These are phyloP conservation scores for Choanephora cucurbitarum DNA, from an alignment of 371 early-diverging fungal genomes.

Conservation along the genomic window DNA sequence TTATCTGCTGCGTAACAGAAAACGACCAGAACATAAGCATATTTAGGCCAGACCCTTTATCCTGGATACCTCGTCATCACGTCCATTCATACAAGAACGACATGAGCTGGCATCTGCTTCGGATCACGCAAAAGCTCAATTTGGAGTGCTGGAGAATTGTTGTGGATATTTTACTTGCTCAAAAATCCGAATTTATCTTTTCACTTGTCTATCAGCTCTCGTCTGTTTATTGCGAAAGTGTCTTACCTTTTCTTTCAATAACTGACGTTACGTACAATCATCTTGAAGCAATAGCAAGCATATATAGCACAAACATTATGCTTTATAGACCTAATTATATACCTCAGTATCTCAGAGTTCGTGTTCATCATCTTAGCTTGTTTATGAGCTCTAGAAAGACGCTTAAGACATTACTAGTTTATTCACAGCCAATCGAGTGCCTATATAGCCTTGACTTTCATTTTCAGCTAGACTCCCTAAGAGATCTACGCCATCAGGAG, in stretches of 20 bases:
- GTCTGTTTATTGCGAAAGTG: background rate
- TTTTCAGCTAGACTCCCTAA: constrained; percentile 1
- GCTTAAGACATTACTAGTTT: background rate
- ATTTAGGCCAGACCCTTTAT: constrained; percentile 5
- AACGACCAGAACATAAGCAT: background rate
- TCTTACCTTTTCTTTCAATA: background rate
- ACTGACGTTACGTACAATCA: background rate
- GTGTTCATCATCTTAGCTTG: constrained; percentile 1
- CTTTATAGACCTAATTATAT: constrained; percentile 5
- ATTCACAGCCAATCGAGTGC: constrained; percentile 5
- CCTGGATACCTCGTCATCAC: constrained; percentile 5
- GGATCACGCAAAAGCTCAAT: background rate
- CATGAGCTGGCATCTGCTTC: constrained; percentile 3
- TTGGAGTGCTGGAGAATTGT: constrained; percentile 7
- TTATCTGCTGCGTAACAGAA: background rate
- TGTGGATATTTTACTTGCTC: background rate
- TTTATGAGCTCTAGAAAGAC: background rate
- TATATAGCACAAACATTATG: background rate
- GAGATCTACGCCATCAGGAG: constrained; percentile 2
- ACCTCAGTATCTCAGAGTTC: constrained; percentile 7
- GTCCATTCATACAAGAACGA: constrained; percentile 1
- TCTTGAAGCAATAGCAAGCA: background rate
- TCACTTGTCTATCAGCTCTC: constrained; percentile 10
- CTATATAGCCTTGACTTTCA: constrained; percentile 2
- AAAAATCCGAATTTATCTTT: background rate